Base-by-base conservation (phyloP, 164 flowering plant species). In the Macadamia integrifolia region DNA sequence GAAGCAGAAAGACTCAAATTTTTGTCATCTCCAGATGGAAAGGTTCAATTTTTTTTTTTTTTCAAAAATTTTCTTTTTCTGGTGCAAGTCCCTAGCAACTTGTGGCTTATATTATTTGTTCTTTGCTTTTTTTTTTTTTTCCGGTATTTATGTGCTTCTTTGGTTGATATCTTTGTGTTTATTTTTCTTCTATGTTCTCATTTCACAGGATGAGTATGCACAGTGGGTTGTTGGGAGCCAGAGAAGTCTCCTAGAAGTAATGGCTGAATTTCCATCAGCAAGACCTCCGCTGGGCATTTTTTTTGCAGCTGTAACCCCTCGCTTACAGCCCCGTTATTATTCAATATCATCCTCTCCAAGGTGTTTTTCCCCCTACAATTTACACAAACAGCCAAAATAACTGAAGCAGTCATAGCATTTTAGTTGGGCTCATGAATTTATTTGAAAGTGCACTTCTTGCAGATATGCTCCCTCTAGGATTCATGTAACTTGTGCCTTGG, bases 241-340 rank as follows among this genome's bases (percentile, higher is more conserved):
- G 77, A 88, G 97, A 80, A 88, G 97, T 75, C 90, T 93, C 60
- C 78, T 93, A 58, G 98, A 93, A 81, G 90, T 93, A 17, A 84
- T 93, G 95, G 81, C 90, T 44, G 97, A 84, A 70, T 93, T 93
- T 75, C 96, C 94, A 32, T 93, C 98, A 18, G 91, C 89, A 13
- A 93, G 87, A 68, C 98, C 98, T 60, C 87, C 98, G 6, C 89
- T 93, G 72, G 97, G 97, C 69, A 90, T 91, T n/a, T 91, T 93
- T 67, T 93, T 93, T 77, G 96, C 96, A 0, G 88, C 97, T 55
- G 75, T 93, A 1, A 87, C 97, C 59, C 97, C 97, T 62, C 94
- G 85, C 29, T 73, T 93, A 59, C 98, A 84, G 76, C 97, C 95
- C 18, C 80, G 98, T 70, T 93, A 85, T 73, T 93, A 93, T 78